These are phyloP conservation scores for Citrus mangshanensis DNA, from an alignment of 345 rosid species.

Conservation along the genomic window DNA sequence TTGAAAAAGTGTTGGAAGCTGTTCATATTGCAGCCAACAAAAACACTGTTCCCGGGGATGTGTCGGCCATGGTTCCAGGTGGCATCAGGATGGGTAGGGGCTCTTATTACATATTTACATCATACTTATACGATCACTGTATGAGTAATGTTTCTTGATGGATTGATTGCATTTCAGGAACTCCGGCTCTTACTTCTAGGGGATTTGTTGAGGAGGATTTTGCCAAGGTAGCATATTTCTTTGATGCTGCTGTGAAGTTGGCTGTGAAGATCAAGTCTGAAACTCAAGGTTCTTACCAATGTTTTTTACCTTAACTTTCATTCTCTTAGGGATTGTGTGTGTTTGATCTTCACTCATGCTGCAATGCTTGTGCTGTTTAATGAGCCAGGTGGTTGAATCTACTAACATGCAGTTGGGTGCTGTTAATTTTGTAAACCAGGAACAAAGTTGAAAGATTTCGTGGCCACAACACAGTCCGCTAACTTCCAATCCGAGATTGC, in stretches of 20 bases:
- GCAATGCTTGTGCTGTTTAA: neutral
- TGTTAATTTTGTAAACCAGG: slow-evolving; percentile 43
- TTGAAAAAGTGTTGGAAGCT: slow-evolving; percentile 96
- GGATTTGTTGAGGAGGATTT: slow-evolving; percentile 91
- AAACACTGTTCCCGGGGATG: slow-evolving; percentile 99
- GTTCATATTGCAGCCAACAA: slow-evolving; percentile 99
- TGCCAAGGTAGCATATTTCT: slow-evolving; percentile 79
- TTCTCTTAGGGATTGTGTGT: neutral
- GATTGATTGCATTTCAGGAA: slow-evolving; percentile 49
- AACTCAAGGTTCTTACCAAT: slow-evolving; percentile 57
- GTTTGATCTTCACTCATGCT: neutral
- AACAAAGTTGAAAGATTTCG: slow-evolving; percentile 86
- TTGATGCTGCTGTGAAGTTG: slow-evolving; percentile 65
- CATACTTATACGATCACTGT: neutral
- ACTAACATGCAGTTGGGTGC: slow-evolving; percentile 9
- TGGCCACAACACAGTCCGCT: slow-evolving; percentile 56
- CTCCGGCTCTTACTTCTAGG: slow-evolving; percentile 90
- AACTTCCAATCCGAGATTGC: slow-evolving; percentile 61
- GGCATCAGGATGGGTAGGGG: slow-evolving; percentile 97
- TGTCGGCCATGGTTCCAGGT: slow-evolving; percentile 99
- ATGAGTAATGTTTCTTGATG: slow-evolving; percentile 10
- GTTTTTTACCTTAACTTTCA: neutral
- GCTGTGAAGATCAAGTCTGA: slow-evolving; percentile 77
- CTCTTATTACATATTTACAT: neutral
- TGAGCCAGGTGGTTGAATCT: neutral